phyloP scores from a whole-genome alignment of 352 stramenopile genomes.

The Pythium periplocum region DNA sequence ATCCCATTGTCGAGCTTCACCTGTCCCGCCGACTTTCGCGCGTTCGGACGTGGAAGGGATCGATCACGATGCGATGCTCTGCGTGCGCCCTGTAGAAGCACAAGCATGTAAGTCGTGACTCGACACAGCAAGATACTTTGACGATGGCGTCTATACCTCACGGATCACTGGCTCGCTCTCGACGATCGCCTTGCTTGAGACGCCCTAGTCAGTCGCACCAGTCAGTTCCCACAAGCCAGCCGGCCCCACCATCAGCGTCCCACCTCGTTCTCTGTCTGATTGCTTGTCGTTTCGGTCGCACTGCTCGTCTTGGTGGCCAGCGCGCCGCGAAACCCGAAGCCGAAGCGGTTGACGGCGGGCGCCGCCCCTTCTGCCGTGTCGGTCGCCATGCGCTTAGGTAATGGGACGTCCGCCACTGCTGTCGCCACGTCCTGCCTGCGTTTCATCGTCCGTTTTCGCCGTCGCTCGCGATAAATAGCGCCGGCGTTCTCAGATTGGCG shows the following conservation, averaged over 20 bases:
- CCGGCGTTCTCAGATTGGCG: conserved; percentile 7
- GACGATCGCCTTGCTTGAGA: too few species aligned
- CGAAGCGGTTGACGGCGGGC: conserved; percentile 18
- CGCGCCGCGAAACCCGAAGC: conserved; percentile 28
- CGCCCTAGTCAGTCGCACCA: too few species aligned
- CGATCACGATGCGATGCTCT: conserved; percentile 14
- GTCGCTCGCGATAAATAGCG: too few species aligned
- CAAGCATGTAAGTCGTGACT: background rate
- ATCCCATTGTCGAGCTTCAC: too few species aligned
- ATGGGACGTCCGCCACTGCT: conserved; percentile 6
- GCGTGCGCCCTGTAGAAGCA: conserved; percentile 10
- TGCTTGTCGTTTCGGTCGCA: conserved; percentile 8
- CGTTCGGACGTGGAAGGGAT: conserved; percentile 11
- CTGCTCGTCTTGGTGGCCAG: conserved; percentile 6
- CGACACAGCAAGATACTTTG: background rate
- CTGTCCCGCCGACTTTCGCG: conserved; percentile 10
- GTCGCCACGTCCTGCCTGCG: conserved; percentile 6
- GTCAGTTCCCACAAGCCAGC: too few species aligned
- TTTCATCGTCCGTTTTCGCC: conserved; percentile 8
- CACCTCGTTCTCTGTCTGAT: conserved; percentile 18
- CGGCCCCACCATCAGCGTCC: too few species aligned
- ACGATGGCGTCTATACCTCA: too few species aligned
- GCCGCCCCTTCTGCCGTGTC: conserved; percentile 1
- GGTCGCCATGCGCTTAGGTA: conserved; percentile 17
- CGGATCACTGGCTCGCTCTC: too few species aligned